phyloP scores from a whole-genome alignment of 306 rosid genomes.

The Citrullus mucosospermus region DNA sequence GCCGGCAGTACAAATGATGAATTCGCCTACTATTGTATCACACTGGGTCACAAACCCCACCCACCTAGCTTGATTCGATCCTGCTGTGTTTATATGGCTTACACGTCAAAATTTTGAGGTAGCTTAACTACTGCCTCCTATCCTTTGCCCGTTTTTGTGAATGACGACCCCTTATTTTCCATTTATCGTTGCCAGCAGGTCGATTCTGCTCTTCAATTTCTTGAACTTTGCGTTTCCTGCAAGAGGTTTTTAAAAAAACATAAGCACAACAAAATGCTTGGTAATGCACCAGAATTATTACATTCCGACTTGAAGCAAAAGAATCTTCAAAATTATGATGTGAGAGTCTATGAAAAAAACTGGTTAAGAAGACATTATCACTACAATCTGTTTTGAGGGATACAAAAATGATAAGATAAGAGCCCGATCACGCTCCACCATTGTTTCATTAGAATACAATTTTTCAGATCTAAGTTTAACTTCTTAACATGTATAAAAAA shows the following conservation, averaged over 20 bases:
- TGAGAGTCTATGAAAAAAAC: background rate
- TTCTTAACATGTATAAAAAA: background rate
- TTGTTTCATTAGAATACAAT: background rate
- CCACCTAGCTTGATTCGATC: background rate
- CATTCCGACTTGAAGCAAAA: background rate
- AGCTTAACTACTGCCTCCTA: slow-evolving; percentile 24
- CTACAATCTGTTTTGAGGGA: background rate
- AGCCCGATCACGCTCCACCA: background rate
- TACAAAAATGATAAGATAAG: background rate
- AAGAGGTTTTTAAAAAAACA: slow-evolving; percentile 4
- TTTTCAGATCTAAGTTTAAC: background rate
- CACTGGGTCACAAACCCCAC: background rate
- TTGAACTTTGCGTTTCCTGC: slow-evolving; percentile 64
- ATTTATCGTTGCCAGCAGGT: slow-evolving; percentile 60
- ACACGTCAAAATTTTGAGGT: background rate
- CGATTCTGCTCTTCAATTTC: slow-evolving; percentile 63
- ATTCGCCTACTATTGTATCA: background rate
- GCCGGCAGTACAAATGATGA: background rate
- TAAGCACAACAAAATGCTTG: background rate
- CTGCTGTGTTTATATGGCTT: background rate
- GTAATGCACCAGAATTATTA: background rate
- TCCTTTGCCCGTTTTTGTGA: slow-evolving; percentile 58
- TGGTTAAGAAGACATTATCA: background rate
- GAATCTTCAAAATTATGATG: background rate
- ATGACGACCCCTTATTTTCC: slow-evolving; percentile 56